Evolutionary conservation across 257 asterid genomes (phyloP).

Genomic region (Henckelia pumila): DNA sequence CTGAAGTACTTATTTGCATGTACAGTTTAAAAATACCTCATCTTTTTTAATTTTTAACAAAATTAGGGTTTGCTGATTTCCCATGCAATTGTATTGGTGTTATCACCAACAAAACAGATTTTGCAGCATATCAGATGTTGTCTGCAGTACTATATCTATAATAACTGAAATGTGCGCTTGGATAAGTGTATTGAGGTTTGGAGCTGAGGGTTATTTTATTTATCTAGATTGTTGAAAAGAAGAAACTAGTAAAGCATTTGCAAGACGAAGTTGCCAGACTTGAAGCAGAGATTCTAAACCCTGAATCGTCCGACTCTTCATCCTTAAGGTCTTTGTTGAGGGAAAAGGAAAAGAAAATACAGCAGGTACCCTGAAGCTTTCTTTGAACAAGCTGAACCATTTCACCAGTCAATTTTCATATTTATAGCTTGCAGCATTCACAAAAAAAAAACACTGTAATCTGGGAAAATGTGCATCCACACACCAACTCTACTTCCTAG

Average conservation of each 20-base stretch:
- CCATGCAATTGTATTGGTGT: neutral
- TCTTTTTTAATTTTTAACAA: neutral
- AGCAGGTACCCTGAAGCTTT: constrained; percentile 51
- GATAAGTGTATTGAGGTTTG: constrained; percentile 4
- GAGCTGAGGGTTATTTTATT: constrained; percentile 12
- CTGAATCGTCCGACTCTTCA: constrained; percentile 61
- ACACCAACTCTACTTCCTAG: neutral
- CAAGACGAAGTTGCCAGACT: constrained; percentile 89
- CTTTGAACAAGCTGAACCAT: neutral
- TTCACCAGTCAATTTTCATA: constrained; percentile 15
- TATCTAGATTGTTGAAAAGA: constrained; percentile 67
- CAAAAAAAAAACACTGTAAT: neutral
- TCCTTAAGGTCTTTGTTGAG: constrained; percentile 59
- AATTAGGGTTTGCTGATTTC: neutral
- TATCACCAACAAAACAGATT: constrained; percentile 2
- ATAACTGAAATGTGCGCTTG: constrained; percentile 13
- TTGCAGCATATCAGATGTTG: neutral
- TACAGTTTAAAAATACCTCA: neutral
- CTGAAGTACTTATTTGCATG: neutral
- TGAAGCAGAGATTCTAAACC: constrained; percentile 90
- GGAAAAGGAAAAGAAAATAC: constrained; percentile 80
- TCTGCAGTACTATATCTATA: constrained; percentile 11
- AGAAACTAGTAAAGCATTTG: constrained; percentile 74
- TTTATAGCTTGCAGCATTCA: neutral
- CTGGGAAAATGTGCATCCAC: neutral